Base-by-base conservation (phyloP, 306 rosid genomes). In the Cyclanthera cordifolia region DNA sequence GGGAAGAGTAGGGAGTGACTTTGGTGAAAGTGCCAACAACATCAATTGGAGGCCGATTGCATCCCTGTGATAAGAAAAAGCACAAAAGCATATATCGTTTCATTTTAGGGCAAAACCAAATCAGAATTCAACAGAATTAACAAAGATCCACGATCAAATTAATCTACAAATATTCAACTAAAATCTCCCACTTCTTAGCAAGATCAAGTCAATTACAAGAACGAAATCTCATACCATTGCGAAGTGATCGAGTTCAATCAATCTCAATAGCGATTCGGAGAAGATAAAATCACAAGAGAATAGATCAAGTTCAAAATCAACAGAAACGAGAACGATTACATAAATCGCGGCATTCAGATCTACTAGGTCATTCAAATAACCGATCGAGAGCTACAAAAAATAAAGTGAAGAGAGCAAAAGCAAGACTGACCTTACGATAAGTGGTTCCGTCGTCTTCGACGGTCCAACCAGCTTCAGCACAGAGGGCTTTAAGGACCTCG, bases 391-490 rank as follows among this genome's bases (percentile, higher is more conserved):
- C 55, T 51, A 74, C 4, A 7, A 32, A 32, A 37, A 13, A 56
- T 56, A 39, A 15, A 5, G 24, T 50, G 13, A 27, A 56, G 20
- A 57, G 20, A 28, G 11, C 11, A 41, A 46, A 14, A 46, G 23
- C 45, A 24, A 7, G 25, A 17, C 17, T 21, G 45, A 91, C 96
- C 90, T 85, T 87, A 50, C 96, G 95, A 73, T 85, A 89, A 10
- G 96, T 92, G 30, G 96, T 85, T 20, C 97, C 96, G 71, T 92
- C 97, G 20, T 85, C 89, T 74, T 92, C 95, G 5, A 92, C 96
- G 12, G 78, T 74, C 97, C 97, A 92, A 51, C 97, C 97, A 34
- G 97, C 97, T 77, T 89, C 88, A 0, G 39, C 51, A 48, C 97
- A 92, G 13, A 92, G 95, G 51, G 95, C 95, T 68, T 89, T 89